phyloP scores from a whole-genome alignment of 805 yeast genomes.

The Kodamaea sagamina region DNA sequence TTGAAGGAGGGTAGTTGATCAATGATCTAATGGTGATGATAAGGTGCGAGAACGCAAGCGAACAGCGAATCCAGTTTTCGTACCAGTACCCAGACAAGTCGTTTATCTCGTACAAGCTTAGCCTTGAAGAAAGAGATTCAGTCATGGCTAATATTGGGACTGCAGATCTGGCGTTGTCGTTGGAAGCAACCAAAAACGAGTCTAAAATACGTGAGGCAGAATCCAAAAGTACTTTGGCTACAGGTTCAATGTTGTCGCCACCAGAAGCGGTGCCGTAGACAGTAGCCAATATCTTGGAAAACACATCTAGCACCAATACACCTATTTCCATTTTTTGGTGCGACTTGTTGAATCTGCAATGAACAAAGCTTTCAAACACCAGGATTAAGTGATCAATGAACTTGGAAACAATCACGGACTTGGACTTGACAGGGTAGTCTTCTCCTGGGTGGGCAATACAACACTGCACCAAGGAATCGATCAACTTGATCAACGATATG shows the following conservation, averaged over 20 bases:
- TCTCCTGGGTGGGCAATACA: conserved; percentile 40
- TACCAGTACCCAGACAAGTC: conserved; percentile 51
- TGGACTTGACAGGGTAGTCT: conserved; percentile 33
- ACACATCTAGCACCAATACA: conserved; percentile 51
- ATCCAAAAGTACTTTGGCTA: conserved; percentile 23
- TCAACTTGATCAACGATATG: conserved; percentile 56
- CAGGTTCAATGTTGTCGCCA: conserved; percentile 25
- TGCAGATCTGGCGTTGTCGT: conserved; percentile 53
- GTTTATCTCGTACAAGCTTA: conserved; percentile 38
- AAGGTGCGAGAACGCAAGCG: conserved; percentile 57
- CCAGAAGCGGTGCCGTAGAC: conserved; percentile 53
- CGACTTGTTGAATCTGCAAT: conserved; percentile 63
- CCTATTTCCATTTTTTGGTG: conserved; percentile 66
- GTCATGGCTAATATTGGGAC: conserved; percentile 55
- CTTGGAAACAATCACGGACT: conserved; percentile 56
- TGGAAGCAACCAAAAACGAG: conserved; percentile 55
- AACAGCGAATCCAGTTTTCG: conserved; percentile 49
- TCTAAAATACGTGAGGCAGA: conserved; percentile 54
- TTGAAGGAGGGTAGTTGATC: conserved; percentile 53
- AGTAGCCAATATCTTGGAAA: conserved; percentile 53
- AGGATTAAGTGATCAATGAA: conserved; percentile 59
- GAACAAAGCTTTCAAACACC: conserved; percentile 70
- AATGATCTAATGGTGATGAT: conserved; percentile 59
- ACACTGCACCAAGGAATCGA: conserved; percentile 53
- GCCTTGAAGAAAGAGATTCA: conserved; percentile 44